phyloP scores from a whole-genome alignment of 148 eudicot species.

The Chenopodium formosanum region DNA sequence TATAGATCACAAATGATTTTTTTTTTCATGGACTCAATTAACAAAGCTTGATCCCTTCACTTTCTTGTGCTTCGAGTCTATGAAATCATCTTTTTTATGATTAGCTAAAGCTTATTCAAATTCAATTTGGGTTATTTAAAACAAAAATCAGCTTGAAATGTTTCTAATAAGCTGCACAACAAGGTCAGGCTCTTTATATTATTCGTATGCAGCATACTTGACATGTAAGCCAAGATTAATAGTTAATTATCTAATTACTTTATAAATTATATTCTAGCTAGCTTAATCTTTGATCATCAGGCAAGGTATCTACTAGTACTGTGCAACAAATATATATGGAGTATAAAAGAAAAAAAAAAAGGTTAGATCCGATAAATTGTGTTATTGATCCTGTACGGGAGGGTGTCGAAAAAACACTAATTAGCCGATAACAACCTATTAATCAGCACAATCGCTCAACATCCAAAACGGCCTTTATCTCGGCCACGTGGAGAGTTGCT shows the following conservation, averaged over 20 bases:
- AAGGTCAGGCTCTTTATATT: not conserved
- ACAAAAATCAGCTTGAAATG: not conserved
- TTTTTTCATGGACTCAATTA: not conserved
- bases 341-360: too few species aligned
- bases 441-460: too few species aligned
- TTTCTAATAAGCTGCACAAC: not conserved
- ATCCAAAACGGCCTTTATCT: too few species aligned
- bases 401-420: too few species aligned
- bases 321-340: too few species aligned
- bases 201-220: too few species aligned
- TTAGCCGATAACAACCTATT: too few species aligned
- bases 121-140: not conserved
- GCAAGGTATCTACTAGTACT: not conserved
- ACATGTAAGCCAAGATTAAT: too few species aligned
- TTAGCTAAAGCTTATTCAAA: not conserved
- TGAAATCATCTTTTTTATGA: not conserved
- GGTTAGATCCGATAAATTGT: too few species aligned
- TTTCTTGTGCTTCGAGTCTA: not conserved
- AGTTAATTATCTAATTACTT: too few species aligned
- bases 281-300: not conserved
- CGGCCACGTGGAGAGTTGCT: too few species aligned
- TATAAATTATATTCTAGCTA: not conserved
- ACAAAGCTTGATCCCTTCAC: not conserved
- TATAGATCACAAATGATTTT: not conserved
- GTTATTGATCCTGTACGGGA: too few species aligned